phyloP scores from a whole-genome alignment of 371 early-diverging fungal genomes.

The Cokeromyces recurvatus region DNA sequence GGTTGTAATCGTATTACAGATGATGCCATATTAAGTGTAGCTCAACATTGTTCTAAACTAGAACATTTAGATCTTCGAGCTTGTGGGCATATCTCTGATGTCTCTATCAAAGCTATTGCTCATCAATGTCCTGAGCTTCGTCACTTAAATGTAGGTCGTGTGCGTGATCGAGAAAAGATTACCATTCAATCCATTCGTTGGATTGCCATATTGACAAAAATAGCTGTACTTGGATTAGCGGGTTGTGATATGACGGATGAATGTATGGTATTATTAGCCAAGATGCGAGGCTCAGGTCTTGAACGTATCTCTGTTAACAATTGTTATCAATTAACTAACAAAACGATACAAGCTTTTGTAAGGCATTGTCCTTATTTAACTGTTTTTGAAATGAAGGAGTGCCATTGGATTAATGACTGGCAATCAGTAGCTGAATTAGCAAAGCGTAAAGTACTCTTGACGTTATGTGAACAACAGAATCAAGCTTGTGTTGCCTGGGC shows the following conservation, averaged over 20 bases:
- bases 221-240: slow-evolving; percentile 52
- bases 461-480: slow-evolving; percentile 43
- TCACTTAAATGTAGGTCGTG: slow-evolving; percentile 56
- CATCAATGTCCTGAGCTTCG: slow-evolving; percentile 37
- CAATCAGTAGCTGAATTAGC: slow-evolving; percentile 32
- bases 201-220: slow-evolving; percentile 46
- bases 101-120: slow-evolving; percentile 41
- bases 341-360: slow-evolving; percentile 41
- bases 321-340: slow-evolving; percentile 51
- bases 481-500: slow-evolving; percentile 43
- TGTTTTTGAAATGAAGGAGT: slow-evolving; percentile 61
- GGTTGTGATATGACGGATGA: slow-evolving; percentile 57
- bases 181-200: slow-evolving; percentile 45
- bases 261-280: slow-evolving; percentile 47
- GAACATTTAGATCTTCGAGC: slow-evolving; percentile 54
- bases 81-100: slow-evolving; percentile 53
- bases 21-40: slow-evolving; percentile 33
- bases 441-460: slow-evolving; percentile 34
- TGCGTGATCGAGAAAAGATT: slow-evolving; percentile 48
- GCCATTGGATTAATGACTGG: slow-evolving; percentile 46
- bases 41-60: slow-evolving; percentile 41
- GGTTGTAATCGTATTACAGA: slow-evolving; percentile 57
- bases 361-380: slow-evolving; percentile 44
- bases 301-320: slow-evolving; percentile 59
- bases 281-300: slow-evolving; percentile 34